Conservation (phyloP, 345 rosid genomes). For the Camelina hispida region DNA sequence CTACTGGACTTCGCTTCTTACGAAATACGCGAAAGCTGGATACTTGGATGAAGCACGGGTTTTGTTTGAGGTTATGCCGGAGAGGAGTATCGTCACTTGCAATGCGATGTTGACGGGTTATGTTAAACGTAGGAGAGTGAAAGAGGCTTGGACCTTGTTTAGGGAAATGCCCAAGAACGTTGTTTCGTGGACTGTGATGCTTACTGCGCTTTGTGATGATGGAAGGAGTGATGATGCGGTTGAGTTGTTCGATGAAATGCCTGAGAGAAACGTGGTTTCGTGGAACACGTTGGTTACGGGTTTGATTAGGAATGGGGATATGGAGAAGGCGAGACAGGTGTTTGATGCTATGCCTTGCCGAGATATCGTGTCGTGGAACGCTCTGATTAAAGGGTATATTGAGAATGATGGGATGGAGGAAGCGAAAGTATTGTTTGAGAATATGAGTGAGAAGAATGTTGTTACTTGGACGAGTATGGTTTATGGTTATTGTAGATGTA, state of each 20-base stretch:
- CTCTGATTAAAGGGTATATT: slow-evolving; percentile 58
- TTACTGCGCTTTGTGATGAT: slow-evolving; percentile 51
- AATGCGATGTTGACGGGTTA: slow-evolving; percentile 68
- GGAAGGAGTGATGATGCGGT: slow-evolving; percentile 55
- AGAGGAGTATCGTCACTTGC: slow-evolving; percentile 58
- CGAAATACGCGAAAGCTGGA: slow-evolving; percentile 50
- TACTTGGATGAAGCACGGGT: slow-evolving; percentile 57
- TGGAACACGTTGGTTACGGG: slow-evolving; percentile 70
- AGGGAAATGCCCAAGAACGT: slow-evolving; percentile 65
- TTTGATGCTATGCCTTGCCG: slow-evolving; percentile 52
- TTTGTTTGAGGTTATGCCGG: slow-evolving; percentile 63
- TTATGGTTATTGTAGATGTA: slow-evolving; percentile 54
- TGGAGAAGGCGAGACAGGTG: slow-evolving; percentile 58
- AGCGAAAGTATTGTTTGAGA: slow-evolving; percentile 60
- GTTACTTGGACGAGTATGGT: slow-evolving; percentile 80
- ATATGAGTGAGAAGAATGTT: slow-evolving; percentile 57
- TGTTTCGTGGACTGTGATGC: slow-evolving; percentile 70
- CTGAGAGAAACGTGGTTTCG: slow-evolving; percentile 64
- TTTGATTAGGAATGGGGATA: slow-evolving; percentile 53
- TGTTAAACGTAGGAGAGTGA: slow-evolving; percentile 50
- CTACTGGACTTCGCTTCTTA: slow-evolving; percentile 63
- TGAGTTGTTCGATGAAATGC: slow-evolving; percentile 63
- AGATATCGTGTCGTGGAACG: slow-evolving; percentile 62
- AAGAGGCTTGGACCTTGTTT: slow-evolving; percentile 54
- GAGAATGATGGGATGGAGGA: slow-evolving; percentile 53